These are phyloP conservation scores for Pulveroboletus sp. DNA, from an alignment of 768 basidiomycete genomes.

Conservation along the genomic window DNA sequence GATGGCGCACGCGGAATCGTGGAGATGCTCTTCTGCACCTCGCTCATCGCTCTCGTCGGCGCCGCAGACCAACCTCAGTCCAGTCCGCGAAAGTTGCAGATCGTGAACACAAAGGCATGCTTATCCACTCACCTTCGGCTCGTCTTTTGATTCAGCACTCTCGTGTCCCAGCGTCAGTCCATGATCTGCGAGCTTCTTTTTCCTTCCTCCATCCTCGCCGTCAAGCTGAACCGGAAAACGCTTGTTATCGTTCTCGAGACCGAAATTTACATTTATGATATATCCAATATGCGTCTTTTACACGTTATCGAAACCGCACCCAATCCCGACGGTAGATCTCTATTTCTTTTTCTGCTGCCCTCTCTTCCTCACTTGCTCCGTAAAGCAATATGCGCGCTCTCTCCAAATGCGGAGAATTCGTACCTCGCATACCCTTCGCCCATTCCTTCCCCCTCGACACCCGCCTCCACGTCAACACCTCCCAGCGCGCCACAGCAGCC, in stretches of 20 bases:
- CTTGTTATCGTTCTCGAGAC: slow-evolving; percentile 93
- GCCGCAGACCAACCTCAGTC: slow-evolving; percentile 89
- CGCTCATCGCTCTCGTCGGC: slow-evolving; percentile 93
- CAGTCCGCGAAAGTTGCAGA: slow-evolving; percentile 91
- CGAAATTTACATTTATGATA: slow-evolving; percentile 99
- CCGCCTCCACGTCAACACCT: slow-evolving; percentile 38
- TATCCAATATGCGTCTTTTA: slow-evolving; percentile 94
- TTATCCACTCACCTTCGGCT: not conserved
- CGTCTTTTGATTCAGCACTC: not conserved
- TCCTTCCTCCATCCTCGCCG: slow-evolving; percentile 93
- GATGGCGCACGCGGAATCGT: slow-evolving; percentile 95
- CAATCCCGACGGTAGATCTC: slow-evolving; percentile 79
- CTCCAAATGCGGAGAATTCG: slow-evolving; percentile 87
- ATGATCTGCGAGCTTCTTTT: slow-evolving; percentile 99
- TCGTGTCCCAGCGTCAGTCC: slow-evolving; percentile 70
- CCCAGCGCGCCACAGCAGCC: slow-evolving; percentile 40
- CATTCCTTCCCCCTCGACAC: slow-evolving; percentile 73
- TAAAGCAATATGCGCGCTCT: slow-evolving; percentile 88
- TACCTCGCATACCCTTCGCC: slow-evolving; percentile 97
- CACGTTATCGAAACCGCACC: slow-evolving; percentile 97
- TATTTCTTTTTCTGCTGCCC: not conserved
- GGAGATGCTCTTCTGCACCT: slow-evolving; percentile 99
- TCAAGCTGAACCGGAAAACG: slow-evolving; percentile 95
- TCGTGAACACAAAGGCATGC: slow-evolving; percentile 95
- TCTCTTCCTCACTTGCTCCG: slow-evolving; percentile 1